Conservation (phyloP, 306 rosid genomes). For the Prunus davidiana region DNA sequence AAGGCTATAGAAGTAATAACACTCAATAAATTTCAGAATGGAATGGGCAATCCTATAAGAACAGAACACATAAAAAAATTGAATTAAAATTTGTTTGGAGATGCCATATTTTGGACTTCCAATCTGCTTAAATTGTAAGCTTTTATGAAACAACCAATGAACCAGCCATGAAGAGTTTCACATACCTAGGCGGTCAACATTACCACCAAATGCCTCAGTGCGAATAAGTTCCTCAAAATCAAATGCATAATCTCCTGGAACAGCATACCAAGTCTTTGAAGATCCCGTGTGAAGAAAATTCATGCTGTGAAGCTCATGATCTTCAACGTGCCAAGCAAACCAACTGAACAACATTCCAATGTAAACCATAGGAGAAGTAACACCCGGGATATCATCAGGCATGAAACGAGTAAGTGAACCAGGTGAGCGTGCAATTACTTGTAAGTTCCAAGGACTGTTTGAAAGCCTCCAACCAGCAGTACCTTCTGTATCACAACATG, state of each 20-base stretch:
- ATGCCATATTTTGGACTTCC: neutral
- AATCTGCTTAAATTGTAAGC: conserved; percentile 1
- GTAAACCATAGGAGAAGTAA: conserved; percentile 97
- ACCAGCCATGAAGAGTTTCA: conserved; percentile 15
- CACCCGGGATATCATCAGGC: conserved; percentile 99
- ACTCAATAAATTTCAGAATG: conserved; percentile 20
- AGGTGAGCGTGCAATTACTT: conserved; percentile 89
- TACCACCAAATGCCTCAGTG: conserved; percentile 70
- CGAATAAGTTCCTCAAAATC: conserved; percentile 88
- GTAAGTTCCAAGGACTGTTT: conserved; percentile 98
- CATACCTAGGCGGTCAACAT: conserved; percentile 84
- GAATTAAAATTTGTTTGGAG: neutral
- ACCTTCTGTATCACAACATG: conserved; percentile 65
- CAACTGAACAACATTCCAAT: conserved; percentile 99
- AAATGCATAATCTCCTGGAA: conserved; percentile 88
- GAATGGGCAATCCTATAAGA: conserved; percentile 7
- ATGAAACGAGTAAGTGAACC: conserved; percentile 98
- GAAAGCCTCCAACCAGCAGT: conserved; percentile 99
- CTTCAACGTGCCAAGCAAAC: conserved; percentile 99
- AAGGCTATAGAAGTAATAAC: conserved; percentile 32
- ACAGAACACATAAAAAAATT: neutral
- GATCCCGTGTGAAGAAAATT: conserved; percentile 95
- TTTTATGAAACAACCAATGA: conserved; percentile 10
- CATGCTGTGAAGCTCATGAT: conserved; percentile 99
- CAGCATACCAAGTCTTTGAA: conserved; percentile 95